Percentiles rank a stretch among this genome's conserved stretches.
These are phyloP conservation scores for Eucalyptus curtisii DNA, from an alignment of 345 rosid genomes.

Conservation along the genomic window DNA sequence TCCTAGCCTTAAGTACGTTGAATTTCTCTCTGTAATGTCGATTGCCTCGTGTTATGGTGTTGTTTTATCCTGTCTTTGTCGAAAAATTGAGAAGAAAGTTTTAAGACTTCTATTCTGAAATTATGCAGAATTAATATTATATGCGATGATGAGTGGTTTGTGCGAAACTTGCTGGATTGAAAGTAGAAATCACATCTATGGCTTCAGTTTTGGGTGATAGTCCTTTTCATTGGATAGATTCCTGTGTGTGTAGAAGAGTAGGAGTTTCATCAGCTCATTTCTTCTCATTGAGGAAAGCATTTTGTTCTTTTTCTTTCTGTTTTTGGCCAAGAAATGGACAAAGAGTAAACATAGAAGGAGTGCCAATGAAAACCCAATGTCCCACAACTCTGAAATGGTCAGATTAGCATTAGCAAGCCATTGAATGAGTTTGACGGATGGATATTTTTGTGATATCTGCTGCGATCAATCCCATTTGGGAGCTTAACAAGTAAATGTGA, in stretches of 20 bases:
- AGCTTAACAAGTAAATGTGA: neutral
- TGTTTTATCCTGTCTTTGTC: too few species aligned
- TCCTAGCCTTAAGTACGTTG: too few species aligned
- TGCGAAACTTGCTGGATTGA: neutral
- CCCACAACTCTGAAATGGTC: neutral
- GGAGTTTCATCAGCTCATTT: neutral
- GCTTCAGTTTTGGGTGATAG: neutral
- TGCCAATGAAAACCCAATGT: neutral
- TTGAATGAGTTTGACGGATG: neutral
- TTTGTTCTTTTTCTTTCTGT: neutral
- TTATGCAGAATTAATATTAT: too few species aligned
- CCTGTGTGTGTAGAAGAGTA: neutral
- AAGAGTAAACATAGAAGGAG: neutral
- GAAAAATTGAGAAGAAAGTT: too few species aligned
- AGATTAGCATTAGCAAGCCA: neutral
- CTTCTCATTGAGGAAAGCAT: neutral
- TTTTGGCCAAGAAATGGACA: neutral
- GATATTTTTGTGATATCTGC: neutral
- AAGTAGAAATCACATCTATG: neutral
- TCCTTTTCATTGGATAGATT: neutral
- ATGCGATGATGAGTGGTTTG: neutral
- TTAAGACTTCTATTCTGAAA: too few species aligned
- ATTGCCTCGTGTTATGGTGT: too few species aligned
- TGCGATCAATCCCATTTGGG: neutral
- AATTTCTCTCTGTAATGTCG: too few species aligned